Conservation (phyloP, 208 protist genomes). For the Leishmania turanica region DNA sequence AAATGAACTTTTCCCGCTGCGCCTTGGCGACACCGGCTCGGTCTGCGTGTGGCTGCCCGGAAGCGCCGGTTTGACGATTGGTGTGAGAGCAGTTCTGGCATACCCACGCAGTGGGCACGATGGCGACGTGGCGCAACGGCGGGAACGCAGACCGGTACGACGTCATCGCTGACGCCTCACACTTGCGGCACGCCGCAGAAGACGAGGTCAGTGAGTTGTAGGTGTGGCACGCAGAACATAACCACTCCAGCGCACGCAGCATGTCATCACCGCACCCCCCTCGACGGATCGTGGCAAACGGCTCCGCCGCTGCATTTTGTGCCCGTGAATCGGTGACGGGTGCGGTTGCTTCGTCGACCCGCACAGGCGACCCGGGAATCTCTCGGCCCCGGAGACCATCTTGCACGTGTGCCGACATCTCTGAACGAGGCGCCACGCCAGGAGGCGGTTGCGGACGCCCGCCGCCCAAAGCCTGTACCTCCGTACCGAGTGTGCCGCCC, state of each 20-base stretch:
- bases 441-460: too few relatives aligned
- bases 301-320: constrained; percentile 35
- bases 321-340: constrained; percentile 33
- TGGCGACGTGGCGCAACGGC: constrained; percentile 63
- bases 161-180: constrained; percentile 33
- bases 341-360: not conserved
- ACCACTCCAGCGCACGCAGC: constrained; percentile 45
- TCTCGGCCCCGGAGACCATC: not conserved
- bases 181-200: constrained; percentile 39
- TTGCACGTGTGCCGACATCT: not conserved
- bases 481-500: too few relatives aligned
- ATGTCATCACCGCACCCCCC: not conserved
- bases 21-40: not conserved
- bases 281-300: constrained; percentile 40
- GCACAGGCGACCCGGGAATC: not conserved
- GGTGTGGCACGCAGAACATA: constrained; percentile 56
- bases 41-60: not conserved
- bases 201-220: constrained; percentile 51
- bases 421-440: not conserved
- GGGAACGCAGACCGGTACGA: constrained; percentile 53
- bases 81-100: constrained; percentile 51
- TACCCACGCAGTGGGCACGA: constrained; percentile 65
- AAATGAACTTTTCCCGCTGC: constrained; percentile 63
- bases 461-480: not conserved
- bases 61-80: constrained; percentile 17